phyloP scores from a whole-genome alignment of 2,329 filamentous ascomycete species.

The Byssothecium circinans region DNA sequence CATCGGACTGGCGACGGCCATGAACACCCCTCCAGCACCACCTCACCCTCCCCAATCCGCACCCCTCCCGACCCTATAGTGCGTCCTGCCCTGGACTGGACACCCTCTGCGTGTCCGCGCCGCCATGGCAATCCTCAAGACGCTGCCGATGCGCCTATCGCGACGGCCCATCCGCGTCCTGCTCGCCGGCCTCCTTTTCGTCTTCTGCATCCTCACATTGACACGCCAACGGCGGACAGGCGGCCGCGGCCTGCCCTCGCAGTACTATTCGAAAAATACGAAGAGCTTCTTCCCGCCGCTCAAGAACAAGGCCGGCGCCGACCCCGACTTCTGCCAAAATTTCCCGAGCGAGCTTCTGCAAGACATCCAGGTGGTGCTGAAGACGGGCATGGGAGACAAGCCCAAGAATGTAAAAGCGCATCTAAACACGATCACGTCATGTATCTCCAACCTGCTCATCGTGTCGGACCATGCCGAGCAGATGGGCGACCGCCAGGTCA shows the following conservation, averaged over 20 bases:
- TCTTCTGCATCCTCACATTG: slow-evolving; percentile 36
- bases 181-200: slow-evolving; percentile 34
- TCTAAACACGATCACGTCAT: slow-evolving; percentile 57
- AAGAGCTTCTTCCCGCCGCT: slow-evolving; percentile 43
- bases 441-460: slow-evolving; percentile 57
- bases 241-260: slow-evolving; percentile 16
- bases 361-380: slow-evolving; percentile 52
- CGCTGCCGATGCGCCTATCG: slow-evolving; percentile 13
- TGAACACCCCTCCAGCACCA: slow-evolving; percentile 2
- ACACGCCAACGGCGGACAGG: slow-evolving; percentile 21
- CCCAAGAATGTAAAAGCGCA: slow-evolving; percentile 49
- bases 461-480: slow-evolving; percentile 62
- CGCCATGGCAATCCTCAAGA: slow-evolving; percentile 8
- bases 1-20: slow-evolving; percentile 1
- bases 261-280: slow-evolving; percentile 31
- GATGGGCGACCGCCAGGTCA: slow-evolving; percentile 54
- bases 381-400: slow-evolving; percentile 52
- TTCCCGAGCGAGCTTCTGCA: slow-evolving; percentile 47
- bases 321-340: slow-evolving; percentile 44
- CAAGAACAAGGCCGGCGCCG: slow-evolving; percentile 29
- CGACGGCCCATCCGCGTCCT: slow-evolving; percentile 24
- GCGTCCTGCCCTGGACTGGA: slow-evolving; percentile 9
- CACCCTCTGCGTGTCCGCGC: slow-evolving; percentile 12
- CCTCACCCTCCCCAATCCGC: slow-evolving; percentile 4
- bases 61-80: slow-evolving; percentile 1